Base-by-base conservation (phyloP, 2,329 filamentous ascomycete species). In the Fusarium armeniacum region DNA sequence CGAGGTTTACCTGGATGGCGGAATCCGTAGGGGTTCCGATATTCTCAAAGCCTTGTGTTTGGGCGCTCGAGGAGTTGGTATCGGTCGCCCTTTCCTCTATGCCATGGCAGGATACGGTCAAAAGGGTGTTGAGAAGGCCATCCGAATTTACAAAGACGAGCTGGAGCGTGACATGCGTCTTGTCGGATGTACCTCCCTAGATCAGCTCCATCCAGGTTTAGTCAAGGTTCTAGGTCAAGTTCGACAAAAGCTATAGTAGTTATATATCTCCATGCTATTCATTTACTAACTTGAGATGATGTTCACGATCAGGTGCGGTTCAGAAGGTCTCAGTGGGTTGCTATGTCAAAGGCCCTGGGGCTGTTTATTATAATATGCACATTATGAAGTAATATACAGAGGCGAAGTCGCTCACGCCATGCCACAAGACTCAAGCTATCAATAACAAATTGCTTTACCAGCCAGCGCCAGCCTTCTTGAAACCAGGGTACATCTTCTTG, bases 141-240 rank as follows among this genome's bases (percentile, higher is more conserved):
- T 98, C 90, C 91, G 93, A 77, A 83, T 97, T 62, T 86, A 97
- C 73, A 93, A 92, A 81, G 95, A 98, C 76, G 96, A 98, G 85
- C 92, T 98, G 89, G 94, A 97, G 83, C 98, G 98, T 93, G 95
- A 94, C 75, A 98, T 98, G 95, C 88, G 96, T 4, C 82, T 98
- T 65, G 92, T 98, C 72, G 96, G 96, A 7, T 92, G 90, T 58
- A 87, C 86, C 12, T 90, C 82, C 57, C 79, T 99, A 16, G 88
- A 89, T 35, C 89, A 98, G 72, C 82, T 98, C 62, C 46, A 62
- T 3, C 36, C 41, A 13, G 50, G 41, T 9, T 5, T 69, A 4
- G 50, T 69, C 1, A 69, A 47, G 15, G 3, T 51, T 2, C 30
- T 60, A 2, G 30, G 40, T 3, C 52, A 38, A 5, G 2, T 33